Conservation (phyloP, 2,329 filamentous ascomycete species). For the Beauveria sp. region DNA sequence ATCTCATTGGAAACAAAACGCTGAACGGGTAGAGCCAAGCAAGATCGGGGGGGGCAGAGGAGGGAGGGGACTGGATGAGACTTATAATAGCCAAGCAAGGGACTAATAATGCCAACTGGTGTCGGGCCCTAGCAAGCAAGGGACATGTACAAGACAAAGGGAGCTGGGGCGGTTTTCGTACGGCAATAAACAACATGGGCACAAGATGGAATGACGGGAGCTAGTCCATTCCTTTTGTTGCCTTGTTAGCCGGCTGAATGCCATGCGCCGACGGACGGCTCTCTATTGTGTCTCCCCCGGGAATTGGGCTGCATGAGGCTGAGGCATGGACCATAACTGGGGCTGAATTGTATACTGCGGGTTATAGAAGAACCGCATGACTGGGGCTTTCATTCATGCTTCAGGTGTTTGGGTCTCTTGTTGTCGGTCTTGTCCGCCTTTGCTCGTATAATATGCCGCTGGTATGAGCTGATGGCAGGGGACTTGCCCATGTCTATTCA, state of each 20-base stretch:
- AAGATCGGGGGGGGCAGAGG: neutral
- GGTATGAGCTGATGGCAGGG: neutral
- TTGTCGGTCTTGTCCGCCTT: neutral
- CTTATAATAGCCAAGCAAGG: neutral
- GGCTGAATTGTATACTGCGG: neutral
- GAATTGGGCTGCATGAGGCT: constrained; percentile 7
- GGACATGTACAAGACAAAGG: neutral
- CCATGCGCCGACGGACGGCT: neutral
- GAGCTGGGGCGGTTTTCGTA: neutral
- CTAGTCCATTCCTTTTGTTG: neutral
- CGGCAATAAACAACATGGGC: neutral
- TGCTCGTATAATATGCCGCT: neutral
- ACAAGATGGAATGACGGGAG: neutral
- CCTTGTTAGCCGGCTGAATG: constrained; percentile 3
- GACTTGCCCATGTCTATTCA: neutral
- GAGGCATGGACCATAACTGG: neutral
- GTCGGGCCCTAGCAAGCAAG: neutral
- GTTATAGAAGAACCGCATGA: neutral
- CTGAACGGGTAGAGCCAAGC: neutral
- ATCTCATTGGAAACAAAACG: too few species aligned
- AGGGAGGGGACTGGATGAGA: neutral
- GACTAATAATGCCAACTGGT: neutral
- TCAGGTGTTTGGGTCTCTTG: neutral
- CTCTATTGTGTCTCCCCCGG: neutral
- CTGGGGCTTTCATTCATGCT: neutral